Evolutionary conservation across 495 filamentous ascomycete species (phyloP), one percentile per base, ranked within the genome.

Genomic region (Durotheca rogersii): DNA sequence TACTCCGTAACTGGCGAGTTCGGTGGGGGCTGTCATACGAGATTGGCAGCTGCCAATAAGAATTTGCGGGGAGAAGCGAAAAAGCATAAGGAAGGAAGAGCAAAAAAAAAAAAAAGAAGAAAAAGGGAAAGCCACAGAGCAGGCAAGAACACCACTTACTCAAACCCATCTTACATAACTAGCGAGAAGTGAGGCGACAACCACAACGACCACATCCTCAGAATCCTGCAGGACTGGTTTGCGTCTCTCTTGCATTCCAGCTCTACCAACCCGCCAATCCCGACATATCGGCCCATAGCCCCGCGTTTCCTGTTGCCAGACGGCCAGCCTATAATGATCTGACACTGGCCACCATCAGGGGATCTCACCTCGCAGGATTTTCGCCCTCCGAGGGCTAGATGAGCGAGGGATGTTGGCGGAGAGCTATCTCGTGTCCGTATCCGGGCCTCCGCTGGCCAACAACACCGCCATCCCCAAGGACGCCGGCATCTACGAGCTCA

Each of bases 401-500:
- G 45, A 46, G 40, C 39, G 45, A 37, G 31, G 42, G 7, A 94
- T 91, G 89, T 79, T 93, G 51, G 85, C 86, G 36, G 88, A 94
- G 75, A 80, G 75, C 46, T 91, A 95, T 59, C 72, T 94, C 53
- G 86, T 86, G 53, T 83, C 89, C 49, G 85, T 87, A 41, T 72
- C 80, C 51, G 77, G 83, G 23, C 76, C 80, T 5, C 78, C 78
- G 5, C 80, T 87, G 68, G 67, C 79, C 47, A 79, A 83, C 50
- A 81, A 82, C 45, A 82, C 81, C 9, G 78, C 81, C 36, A 77
- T 80, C 41, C 72, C 84, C 17, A 87, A 87, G 64, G 89, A 93
- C 70, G 83, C 85, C 18, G 87, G 86, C 38, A 86, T 96, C 59
- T 90, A 90, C 70, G 69, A 91, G 52, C 87, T 95, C 61, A 87